Evolutionary conservation across 208 protist genomes (phyloP).

Genomic region (Trypanosoma boissoni): DNA sequence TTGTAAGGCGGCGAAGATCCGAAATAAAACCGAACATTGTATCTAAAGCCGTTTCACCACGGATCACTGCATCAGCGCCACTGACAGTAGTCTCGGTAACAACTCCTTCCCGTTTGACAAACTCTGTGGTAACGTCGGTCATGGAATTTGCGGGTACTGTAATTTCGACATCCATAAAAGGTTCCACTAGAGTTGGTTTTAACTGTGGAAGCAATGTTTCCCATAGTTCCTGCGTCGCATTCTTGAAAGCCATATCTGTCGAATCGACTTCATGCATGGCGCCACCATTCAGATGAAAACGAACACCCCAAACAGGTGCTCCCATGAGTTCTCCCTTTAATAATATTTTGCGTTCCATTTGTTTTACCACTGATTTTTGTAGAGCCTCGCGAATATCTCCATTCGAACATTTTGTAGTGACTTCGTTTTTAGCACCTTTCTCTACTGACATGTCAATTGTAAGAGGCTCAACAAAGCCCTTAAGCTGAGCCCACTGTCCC

Average conservation of each 20-base stretch:
- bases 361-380: conserved; percentile 92
- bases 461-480: conserved; percentile 92
- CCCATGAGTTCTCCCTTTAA: conserved; percentile 93
- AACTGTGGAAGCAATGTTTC: conserved; percentile 87
- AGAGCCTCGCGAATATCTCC: conserved; percentile 92
- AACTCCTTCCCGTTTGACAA: conserved; percentile 85
- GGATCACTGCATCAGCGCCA: conserved; percentile 81
- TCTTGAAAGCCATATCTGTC: conserved; percentile 98
- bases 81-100: conserved; percentile 84
- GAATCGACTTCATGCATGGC: conserved; percentile 98
- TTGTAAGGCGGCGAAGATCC: conserved; percentile 88
- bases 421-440: conserved; percentile 87
- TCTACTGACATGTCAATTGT: conserved; percentile 89
- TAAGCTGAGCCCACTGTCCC: conserved; percentile 97
- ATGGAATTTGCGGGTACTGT: conserved; percentile 83
- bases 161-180: conserved; percentile 96
- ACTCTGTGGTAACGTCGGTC: conserved; percentile 85
- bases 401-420: conserved; percentile 91
- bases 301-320: conserved; percentile 95
- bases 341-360: conserved; percentile 91
- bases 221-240: conserved; percentile 94
- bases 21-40: conserved; percentile 94
- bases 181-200: conserved; percentile 95
- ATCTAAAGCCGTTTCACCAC: conserved; percentile 87
- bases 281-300: conserved; percentile 96